Percentiles rank a stretch among this genome's conserved stretches.
Evolutionary conservation across 106 monocot genomes (phyloP).

Genomic region (Dioscorea alata): DNA sequence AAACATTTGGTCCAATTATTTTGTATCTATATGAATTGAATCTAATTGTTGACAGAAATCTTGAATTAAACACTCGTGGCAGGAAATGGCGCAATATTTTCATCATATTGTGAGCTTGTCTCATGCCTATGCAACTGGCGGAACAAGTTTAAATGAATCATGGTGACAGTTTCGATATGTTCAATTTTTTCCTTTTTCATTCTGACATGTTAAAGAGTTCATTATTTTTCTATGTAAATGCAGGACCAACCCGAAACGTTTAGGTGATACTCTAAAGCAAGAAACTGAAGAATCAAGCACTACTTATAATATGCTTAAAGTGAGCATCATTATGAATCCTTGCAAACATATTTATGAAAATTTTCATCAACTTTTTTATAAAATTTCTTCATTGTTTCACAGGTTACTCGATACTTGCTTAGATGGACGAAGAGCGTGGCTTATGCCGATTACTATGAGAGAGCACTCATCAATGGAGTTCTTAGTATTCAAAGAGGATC

Average conservation of each 20-base stretch:
- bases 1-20: neutral
- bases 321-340: neutral
- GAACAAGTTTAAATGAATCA: conserved; percentile 80
- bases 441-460: conserved; percentile 93
- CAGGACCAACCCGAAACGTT: conserved; percentile 79
- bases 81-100: conserved; percentile 77
- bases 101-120: conserved; percentile 93
- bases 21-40: neutral
- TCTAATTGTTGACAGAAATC: neutral
- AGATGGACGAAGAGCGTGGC: conserved; percentile 84
- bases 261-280: conserved; percentile 54
- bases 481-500: conserved; percentile 89
- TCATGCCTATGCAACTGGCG: conserved; percentile 88
- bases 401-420: conserved; percentile 89
- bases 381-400: neutral
- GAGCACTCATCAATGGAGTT: conserved; percentile 86
- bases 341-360: neutral
- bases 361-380: neutral
- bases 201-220: neutral
- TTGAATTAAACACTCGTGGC: conserved; percentile 4
- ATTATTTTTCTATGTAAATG: neutral
- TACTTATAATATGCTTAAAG: conserved; percentile 98
- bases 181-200: neutral
- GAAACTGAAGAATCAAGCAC: conserved; percentile 95
- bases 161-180: conserved; percentile 39